These are phyloP conservation scores for Scenedesmus sp. DNA, from an alignment of 163 green algal genomes.

Conservation along the genomic window DNA sequence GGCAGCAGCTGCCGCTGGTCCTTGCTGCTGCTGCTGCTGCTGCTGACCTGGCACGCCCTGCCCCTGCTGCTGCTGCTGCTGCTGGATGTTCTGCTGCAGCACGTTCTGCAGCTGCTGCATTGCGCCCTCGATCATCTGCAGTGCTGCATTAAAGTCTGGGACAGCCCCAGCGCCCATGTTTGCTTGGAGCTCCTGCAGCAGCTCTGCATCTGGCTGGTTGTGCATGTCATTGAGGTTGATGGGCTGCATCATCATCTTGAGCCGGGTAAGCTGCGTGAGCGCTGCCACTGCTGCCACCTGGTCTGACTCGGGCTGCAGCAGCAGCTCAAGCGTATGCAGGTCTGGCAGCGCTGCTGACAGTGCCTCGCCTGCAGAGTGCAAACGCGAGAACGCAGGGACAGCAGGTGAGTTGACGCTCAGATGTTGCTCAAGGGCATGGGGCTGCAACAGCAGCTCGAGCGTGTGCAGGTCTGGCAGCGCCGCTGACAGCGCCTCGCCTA, in stretches of 20 bases:
- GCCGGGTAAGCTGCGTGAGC: constrained; percentile 40
- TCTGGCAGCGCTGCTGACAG: constrained; percentile 12
- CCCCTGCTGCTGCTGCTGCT: constrained; percentile 1
- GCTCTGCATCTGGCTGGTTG: neutral
- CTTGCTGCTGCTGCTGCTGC: neutral
- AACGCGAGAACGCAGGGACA: too few species aligned
- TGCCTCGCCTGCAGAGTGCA: constrained; percentile 25
- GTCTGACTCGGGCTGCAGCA: constrained; percentile 31
- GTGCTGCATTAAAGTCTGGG: neutral
- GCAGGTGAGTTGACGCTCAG: neutral
- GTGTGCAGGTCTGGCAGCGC: neutral
- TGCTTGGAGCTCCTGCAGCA: neutral
- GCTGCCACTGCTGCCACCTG: constrained; percentile 46
- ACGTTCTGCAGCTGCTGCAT: constrained; percentile 18
- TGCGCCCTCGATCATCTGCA: neutral
- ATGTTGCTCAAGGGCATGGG: too few species aligned
- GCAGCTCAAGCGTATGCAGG: constrained; percentile 13
- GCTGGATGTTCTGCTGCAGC: neutral
- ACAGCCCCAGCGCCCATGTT: neutral
- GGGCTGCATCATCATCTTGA: constrained; percentile 40
- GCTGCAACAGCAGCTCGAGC: neutral
- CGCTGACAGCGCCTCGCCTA: neutral
- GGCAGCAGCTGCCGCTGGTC: neutral
- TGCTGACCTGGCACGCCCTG: neutral
- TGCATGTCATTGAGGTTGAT: neutral